Evolutionary conservation across 2,329 filamentous ascomycete genomes (phyloP).

Genomic region (Ophiostoma piceae): DNA sequence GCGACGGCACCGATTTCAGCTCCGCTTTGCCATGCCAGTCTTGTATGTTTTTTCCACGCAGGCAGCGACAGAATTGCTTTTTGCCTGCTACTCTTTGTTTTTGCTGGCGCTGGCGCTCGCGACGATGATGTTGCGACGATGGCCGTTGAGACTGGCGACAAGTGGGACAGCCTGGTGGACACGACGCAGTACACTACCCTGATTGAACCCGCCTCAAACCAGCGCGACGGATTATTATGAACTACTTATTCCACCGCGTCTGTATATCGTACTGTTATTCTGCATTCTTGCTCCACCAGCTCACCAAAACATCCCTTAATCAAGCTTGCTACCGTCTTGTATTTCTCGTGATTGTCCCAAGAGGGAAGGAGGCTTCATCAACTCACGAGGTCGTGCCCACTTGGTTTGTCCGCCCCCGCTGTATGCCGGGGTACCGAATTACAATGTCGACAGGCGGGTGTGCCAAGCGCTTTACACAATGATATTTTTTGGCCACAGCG

Average conservation of each 20-base stretch:
- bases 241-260: background rate
- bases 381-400: conserved; percentile 2
- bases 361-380: conserved; percentile 6
- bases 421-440: conserved; percentile 3
- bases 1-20: background rate
- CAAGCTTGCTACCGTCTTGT: background rate
- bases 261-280: background rate
- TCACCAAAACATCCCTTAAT: background rate
- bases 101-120: background rate
- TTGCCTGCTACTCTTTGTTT: background rate
- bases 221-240: background rate
- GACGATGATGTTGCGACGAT: background rate
- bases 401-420: background rate
- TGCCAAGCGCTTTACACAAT: background rate
- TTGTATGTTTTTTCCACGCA: background rate
- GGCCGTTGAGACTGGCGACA: background rate
- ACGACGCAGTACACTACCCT: background rate
- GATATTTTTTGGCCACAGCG: too few species aligned
- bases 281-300: background rate
- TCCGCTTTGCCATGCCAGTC: background rate
- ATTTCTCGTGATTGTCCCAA: conserved; percentile 5
- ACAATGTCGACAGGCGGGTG: background rate
- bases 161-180: background rate
- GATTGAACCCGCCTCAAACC: background rate
- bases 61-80: background rate